Conservation (phyloP, 2,329 filamentous ascomycete species). For the Tolypocladium endophyticum region DNA sequence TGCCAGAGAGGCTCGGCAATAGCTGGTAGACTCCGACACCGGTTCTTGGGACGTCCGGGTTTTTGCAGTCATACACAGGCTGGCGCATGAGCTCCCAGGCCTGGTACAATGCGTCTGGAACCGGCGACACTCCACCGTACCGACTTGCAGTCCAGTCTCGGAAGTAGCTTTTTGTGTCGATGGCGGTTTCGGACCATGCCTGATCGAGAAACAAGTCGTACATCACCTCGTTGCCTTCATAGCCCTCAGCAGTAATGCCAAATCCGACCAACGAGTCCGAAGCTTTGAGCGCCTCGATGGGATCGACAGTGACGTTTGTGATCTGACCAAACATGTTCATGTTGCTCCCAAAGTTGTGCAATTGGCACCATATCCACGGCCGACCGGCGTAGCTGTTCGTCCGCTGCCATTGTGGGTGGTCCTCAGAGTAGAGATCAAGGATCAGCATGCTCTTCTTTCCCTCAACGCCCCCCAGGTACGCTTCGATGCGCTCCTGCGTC, state of each 20-base stretch:
- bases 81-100: conserved; percentile 35
- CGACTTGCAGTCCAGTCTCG: conserved; percentile 30
- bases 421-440: conserved; percentile 39
- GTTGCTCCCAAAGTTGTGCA: conserved; percentile 39
- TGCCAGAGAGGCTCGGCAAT: conserved; percentile 27
- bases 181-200: conserved; percentile 31
- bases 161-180: conserved; percentile 35
- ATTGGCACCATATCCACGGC: conserved; percentile 42
- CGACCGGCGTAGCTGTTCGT: conserved; percentile 40
- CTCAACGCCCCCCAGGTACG: conserved; percentile 35
- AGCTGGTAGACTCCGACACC: conserved; percentile 35
- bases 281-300: conserved; percentile 29
- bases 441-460: conserved; percentile 35
- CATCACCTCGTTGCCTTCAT: conserved; percentile 42
- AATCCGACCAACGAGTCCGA: conserved; percentile 34
- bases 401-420: conserved; percentile 37
- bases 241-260: conserved; percentile 36
- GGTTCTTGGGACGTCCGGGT: conserved; percentile 27
- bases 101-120: conserved; percentile 23
- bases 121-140: conserved; percentile 19
- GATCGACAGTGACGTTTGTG: conserved; percentile 33
- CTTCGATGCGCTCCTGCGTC: conserved; percentile 32
- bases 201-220: conserved; percentile 40
- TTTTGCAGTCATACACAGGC: conserved; percentile 37
- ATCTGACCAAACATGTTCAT: conserved; percentile 40